Percentiles rank a stretch among this genome's conserved stretches.
These are phyloP conservation scores for Viridothelium virens DNA, from an alignment of 495 filamentous ascomycete species.

Conservation along the genomic window DNA sequence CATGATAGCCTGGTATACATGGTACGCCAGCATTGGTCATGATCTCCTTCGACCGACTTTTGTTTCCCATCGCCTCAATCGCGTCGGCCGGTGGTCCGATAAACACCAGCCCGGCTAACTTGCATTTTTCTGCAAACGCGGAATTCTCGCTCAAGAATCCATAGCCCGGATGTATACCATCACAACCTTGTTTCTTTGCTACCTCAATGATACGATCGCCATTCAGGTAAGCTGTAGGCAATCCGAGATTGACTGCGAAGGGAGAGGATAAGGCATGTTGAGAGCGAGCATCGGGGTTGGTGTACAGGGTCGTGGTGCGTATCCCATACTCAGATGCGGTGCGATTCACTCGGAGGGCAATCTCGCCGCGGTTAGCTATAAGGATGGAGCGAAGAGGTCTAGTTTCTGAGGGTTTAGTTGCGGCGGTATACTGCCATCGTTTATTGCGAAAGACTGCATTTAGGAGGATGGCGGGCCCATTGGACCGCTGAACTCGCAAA, in stretches of 20 bases:
- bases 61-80: conserved; percentile 97
- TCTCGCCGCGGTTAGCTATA: conserved; percentile 96
- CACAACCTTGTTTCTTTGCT: conserved; percentile 75
- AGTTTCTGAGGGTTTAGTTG: conserved; percentile 3
- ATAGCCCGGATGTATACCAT: conserved; percentile 92
- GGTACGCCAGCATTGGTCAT: conserved; percentile 91
- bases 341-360: conserved; percentile 81
- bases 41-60: conserved; percentile 85
- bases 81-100: conserved; percentile 88
- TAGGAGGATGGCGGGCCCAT: background rate
- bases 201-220: conserved; percentile 83
- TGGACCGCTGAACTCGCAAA: background rate
- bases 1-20: conserved; percentile 95
- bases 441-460: conserved; percentile 17
- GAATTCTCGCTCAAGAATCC: conserved; percentile 94
- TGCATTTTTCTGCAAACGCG: conserved; percentile 78
- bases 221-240: conserved; percentile 79
- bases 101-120: conserved; percentile 85
- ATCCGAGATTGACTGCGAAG: conserved; percentile 72
- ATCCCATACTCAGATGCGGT: conserved; percentile 86
- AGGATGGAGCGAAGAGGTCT: conserved; percentile 72
- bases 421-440: conserved; percentile 18
- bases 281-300: conserved; percentile 75
- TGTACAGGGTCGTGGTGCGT: conserved; percentile 89
- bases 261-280: conserved; percentile 85